Percentiles rank a stretch among this genome's conserved stretches.
Conservation (phyloP, 2,329 filamentous ascomycete species). For the Sporothrix euskadiensis region DNA sequence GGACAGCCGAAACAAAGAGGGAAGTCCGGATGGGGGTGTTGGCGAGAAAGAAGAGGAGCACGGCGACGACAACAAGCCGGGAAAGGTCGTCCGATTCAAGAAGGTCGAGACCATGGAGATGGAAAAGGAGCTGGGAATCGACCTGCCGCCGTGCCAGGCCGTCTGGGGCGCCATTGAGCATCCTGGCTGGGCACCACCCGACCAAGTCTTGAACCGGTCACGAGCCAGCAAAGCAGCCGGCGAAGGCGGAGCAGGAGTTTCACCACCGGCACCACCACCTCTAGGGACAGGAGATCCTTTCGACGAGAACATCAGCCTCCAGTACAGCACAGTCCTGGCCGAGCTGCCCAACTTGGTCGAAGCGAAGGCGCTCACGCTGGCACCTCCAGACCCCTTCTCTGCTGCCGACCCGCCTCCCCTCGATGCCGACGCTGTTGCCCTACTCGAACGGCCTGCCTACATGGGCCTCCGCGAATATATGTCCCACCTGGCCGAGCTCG, state of each 20-base stretch:
- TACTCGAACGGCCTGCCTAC: slow-evolving; percentile 68
- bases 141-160: slow-evolving; percentile 53
- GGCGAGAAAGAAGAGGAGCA: not conserved
- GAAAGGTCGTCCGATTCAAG: slow-evolving; percentile 27
- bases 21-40: not conserved
- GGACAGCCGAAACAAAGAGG: not conserved
- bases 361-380: slow-evolving; percentile 86
- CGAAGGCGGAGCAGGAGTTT: not conserved
- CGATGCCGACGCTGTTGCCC: slow-evolving; percentile 66
- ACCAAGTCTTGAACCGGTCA: slow-evolving; percentile 34
- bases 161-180: slow-evolving; percentile 85
- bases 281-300: not conserved
- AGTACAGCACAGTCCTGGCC: slow-evolving; percentile 76
- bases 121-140: slow-evolving; percentile 42
- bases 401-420: slow-evolving; percentile 49
- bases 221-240: not conserved
- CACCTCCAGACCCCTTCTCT: slow-evolving; percentile 55
- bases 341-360: slow-evolving; percentile 90
- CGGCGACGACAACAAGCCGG: not conserved
- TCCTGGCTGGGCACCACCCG: slow-evolving; percentile 83
- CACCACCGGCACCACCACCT: not conserved
- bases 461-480: slow-evolving; percentile 83
- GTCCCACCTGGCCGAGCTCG: slow-evolving; percentile 65
- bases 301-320: slow-evolving; percentile 73
- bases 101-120: slow-evolving; percentile 32